phyloP scores from a whole-genome alignment of 2,329 filamentous ascomycete genomes.

The Colletotrichum sp. region DNA sequence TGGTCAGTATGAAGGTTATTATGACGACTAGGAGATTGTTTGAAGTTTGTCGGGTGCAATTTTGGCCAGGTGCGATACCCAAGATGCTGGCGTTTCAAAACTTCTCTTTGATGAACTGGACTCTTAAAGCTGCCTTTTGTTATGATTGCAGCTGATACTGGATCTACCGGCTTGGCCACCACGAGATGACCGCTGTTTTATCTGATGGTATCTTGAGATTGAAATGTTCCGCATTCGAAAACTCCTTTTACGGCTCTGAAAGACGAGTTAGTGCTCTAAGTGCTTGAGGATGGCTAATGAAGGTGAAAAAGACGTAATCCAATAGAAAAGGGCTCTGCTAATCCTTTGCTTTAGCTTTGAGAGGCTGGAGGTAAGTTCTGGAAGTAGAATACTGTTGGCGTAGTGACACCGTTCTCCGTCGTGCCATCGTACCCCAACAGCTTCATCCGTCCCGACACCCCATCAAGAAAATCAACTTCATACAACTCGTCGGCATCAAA shows the following conservation, averaged over 20 bases:
- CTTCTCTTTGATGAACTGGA: background rate
- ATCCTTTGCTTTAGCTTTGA: background rate
- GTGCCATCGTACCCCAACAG: background rate
- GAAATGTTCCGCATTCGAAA: background rate
- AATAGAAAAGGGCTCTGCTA: background rate
- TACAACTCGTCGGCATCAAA: background rate
- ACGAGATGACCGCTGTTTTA: background rate
- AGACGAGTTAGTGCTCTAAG: background rate
- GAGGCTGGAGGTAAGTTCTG: background rate
- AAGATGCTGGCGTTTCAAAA: background rate
- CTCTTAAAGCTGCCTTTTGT: background rate
- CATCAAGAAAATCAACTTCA: background rate
- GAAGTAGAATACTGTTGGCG: background rate
- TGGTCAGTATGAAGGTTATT: conserved; percentile 60
- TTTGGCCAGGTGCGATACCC: background rate
- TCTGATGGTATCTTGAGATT: background rate
- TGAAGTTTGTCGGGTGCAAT: background rate
- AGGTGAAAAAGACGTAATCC: background rate
- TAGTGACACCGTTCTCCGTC: background rate
- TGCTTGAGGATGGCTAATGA: background rate
- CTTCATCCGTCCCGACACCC: background rate
- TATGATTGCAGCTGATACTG: background rate
- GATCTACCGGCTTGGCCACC: background rate
- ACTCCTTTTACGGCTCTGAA: background rate
- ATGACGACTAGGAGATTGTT: conserved; percentile 43